Evolutionary conservation across 257 asterid genomes (phyloP).

Genomic region (Ilex aquifolium): DNA sequence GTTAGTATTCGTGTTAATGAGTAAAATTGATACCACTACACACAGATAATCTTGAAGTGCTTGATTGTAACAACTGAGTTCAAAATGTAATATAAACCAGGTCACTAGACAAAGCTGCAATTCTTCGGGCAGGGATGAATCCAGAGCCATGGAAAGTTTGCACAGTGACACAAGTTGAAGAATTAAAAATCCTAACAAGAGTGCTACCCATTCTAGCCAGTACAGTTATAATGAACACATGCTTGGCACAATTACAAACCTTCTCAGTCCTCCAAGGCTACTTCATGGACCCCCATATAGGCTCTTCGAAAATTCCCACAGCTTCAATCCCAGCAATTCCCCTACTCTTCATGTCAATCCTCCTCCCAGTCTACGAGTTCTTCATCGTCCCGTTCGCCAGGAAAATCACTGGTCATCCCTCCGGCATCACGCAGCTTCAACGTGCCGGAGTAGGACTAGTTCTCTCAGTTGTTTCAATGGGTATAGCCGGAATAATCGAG

Average conservation of each 20-base stretch:
- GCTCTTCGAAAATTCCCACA: conserved; percentile 32
- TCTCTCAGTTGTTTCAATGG: conserved; percentile 38
- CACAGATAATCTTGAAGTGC: too few species aligned
- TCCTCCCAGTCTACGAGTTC: conserved; percentile 41
- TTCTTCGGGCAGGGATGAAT: neutral
- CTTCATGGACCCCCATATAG: conserved; percentile 35
- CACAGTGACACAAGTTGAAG: conserved; percentile 51
- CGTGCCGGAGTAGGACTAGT: conserved; percentile 44
- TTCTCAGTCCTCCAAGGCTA: conserved; percentile 47
- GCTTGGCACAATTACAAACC: conserved; percentile 48
- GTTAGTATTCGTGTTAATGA: too few species aligned
- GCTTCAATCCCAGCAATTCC: conserved; percentile 49
- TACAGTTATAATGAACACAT: conserved; percentile 45
- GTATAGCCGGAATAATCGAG: conserved; percentile 36
- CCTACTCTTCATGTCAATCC: conserved; percentile 34
- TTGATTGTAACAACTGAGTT: neutral
- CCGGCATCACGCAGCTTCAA: conserved; percentile 48
- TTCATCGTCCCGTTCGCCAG: conserved; percentile 39
- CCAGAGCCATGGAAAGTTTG: conserved; percentile 17
- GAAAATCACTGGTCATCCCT: conserved; percentile 33
- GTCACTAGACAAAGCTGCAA: conserved; percentile 40
- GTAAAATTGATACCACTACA: too few species aligned
- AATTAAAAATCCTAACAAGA: conserved; percentile 38
- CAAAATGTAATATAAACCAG: conserved; percentile 10
- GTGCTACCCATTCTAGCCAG: conserved; percentile 43